Conservation (phyloP, 208 protist genomes). For the Leishmania tropica region DNA sequence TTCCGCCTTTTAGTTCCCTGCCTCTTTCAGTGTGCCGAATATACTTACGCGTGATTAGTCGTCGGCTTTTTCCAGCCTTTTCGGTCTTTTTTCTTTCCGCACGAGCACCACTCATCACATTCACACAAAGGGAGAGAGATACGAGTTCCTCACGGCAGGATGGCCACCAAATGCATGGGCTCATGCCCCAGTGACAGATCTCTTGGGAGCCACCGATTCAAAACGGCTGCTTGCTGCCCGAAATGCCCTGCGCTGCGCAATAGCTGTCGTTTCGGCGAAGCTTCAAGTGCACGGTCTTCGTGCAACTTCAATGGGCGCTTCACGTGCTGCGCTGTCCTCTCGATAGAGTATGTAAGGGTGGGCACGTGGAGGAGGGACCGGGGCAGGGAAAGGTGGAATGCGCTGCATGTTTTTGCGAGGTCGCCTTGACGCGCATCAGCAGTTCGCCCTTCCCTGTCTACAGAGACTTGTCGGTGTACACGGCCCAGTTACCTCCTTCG, state of each 20-base stretch:
- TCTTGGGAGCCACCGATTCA: too few species aligned
- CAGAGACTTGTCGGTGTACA: constrained; percentile 89
- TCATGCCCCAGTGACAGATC: not conserved
- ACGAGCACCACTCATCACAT: not conserved
- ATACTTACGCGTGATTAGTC: not conserved
- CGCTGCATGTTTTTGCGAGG: not conserved
- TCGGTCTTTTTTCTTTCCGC: not conserved
- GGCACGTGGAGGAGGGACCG: not conserved
- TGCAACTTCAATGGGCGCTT: not conserved
- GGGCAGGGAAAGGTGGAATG: not conserved
- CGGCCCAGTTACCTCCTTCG: constrained; percentile 92
- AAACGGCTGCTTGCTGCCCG: not conserved
- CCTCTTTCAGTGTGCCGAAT: not conserved
- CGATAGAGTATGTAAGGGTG: not conserved
- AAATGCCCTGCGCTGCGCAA: not conserved
- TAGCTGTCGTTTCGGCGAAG: not conserved
- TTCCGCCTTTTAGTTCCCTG: not conserved
- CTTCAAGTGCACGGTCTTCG: not conserved
- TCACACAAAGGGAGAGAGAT: not conserved
- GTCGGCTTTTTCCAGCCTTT: not conserved
- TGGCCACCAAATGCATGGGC: not conserved
- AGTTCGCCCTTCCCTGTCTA: constrained; percentile 16
- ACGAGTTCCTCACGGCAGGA: not conserved
- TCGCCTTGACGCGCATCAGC: not conserved
- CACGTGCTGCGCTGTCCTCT: not conserved